phyloP scores from a whole-genome alignment of 192 early-diverging fungal genomes.

The Chytriomyces confervae region DNA sequence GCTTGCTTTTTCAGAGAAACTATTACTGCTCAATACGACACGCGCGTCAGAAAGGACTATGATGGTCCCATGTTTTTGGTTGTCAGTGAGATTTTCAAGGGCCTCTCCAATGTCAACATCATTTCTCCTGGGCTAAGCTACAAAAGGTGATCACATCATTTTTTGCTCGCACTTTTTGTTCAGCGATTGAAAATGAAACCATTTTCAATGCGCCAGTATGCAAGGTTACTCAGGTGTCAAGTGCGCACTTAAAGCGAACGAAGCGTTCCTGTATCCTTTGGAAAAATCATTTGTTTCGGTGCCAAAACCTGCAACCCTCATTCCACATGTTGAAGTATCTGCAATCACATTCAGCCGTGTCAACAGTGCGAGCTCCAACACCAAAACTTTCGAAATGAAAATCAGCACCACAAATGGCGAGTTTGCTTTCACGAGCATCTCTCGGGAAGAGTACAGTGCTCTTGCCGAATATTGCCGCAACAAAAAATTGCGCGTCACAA shows the following conservation, averaged over 20 bases:
- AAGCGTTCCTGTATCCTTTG: conserved; percentile 90
- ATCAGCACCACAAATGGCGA: conserved; percentile 85
- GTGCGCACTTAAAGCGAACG: conserved; percentile 96
- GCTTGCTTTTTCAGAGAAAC: conserved; percentile 56
- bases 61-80: conserved; percentile 87
- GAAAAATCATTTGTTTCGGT: conserved; percentile 94
- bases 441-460: conserved; percentile 84
- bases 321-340: conserved; percentile 83
- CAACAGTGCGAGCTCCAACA: conserved; percentile 34
- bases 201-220: conserved; percentile 54
- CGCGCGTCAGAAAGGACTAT: conserved; percentile 79
- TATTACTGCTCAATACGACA: conserved; percentile 71
- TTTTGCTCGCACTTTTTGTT: neutral
- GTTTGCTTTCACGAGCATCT: conserved; percentile 86
- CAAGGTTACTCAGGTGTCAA: conserved; percentile 84
- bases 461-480: conserved; percentile 81
- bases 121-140: conserved; percentile 64
- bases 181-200: neutral
- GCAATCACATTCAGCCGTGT: conserved; percentile 90
- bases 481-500: conserved; percentile 63
- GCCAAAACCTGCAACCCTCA: conserved; percentile 90
- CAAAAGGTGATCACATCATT: conserved; percentile 31
- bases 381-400: conserved; percentile 93
- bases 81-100: conserved; percentile 84
- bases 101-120: conserved; percentile 78